phyloP scores from a whole-genome alignment of 2,329 filamentous ascomycete species.

The Biscogniauxia mediterranea region DNA sequence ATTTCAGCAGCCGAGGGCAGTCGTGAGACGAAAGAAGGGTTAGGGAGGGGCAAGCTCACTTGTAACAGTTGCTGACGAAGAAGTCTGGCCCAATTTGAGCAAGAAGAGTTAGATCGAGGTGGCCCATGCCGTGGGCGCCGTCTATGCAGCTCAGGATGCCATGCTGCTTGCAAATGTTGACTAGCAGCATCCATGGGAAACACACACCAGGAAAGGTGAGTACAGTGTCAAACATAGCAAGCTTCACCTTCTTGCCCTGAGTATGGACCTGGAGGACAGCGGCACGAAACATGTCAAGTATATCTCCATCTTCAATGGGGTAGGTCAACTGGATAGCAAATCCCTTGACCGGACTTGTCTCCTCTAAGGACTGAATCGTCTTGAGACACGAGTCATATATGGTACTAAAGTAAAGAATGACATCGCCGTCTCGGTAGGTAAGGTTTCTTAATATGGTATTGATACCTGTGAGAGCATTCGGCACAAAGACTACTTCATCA shows the following conservation, averaged over 20 bases:
- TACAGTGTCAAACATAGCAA: slow-evolving; percentile 71
- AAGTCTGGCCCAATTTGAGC: slow-evolving; percentile 63
- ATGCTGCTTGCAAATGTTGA: slow-evolving; percentile 54
- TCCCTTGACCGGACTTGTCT: slow-evolving; percentile 46
- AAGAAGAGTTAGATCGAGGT: slow-evolving; percentile 62
- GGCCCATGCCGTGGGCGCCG: slow-evolving; percentile 69
- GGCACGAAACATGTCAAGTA: slow-evolving; percentile 52
- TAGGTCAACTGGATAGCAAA: slow-evolving; percentile 55
- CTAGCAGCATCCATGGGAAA: slow-evolving; percentile 66
- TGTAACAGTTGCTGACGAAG: slow-evolving; percentile 70
- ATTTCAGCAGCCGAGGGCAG: slow-evolving; percentile 11
- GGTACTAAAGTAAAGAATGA: slow-evolving; percentile 65
- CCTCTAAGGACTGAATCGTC: slow-evolving; percentile 57
- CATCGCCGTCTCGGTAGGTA: slow-evolving; percentile 56
- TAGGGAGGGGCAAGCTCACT: slow-evolving; percentile 34
- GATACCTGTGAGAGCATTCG: slow-evolving; percentile 68
- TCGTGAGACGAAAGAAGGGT: not conserved
- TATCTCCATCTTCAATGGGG: slow-evolving; percentile 57
- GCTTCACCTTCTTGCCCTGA: slow-evolving; percentile 52
- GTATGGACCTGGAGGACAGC: slow-evolving; percentile 48
- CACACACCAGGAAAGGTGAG: slow-evolving; percentile 66
- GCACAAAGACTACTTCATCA: slow-evolving; percentile 63
- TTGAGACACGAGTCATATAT: slow-evolving; percentile 68
- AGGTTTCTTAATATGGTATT: slow-evolving; percentile 69
- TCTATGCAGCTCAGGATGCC: slow-evolving; percentile 66